These are phyloP conservation scores for Leishmania mexicana DNA, from an alignment of 208 protist genomes.

Conservation along the genomic window DNA sequence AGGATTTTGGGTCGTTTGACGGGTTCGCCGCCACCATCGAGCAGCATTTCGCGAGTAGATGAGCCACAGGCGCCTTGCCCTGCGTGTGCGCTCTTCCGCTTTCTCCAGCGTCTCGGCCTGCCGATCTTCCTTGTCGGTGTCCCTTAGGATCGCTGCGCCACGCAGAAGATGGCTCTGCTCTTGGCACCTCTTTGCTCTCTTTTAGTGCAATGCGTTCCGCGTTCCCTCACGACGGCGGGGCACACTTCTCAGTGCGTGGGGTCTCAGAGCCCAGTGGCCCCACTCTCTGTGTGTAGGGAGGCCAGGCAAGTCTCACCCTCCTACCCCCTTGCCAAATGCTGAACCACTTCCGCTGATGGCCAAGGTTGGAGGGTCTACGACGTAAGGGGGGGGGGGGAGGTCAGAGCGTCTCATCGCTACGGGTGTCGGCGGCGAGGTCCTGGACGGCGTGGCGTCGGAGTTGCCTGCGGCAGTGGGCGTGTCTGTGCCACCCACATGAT, in stretches of 20 bases:
- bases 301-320: background rate
- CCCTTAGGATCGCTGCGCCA: background rate
- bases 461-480: too few species aligned
- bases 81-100: background rate
- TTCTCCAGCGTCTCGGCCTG: background rate
- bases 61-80: background rate
- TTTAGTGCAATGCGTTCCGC: background rate
- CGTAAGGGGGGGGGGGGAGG: too few species aligned
- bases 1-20: constrained; percentile 26
- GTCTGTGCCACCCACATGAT: too few species aligned
- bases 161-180: background rate
- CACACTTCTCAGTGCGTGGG: background rate
- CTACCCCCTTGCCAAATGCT: background rate
- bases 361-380: background rate
- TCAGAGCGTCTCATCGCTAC: too few species aligned
- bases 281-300: background rate
- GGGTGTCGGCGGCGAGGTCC: too few species aligned
- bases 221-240: background rate
- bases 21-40: constrained; percentile 25
- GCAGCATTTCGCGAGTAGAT: constrained; percentile 10
- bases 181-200: background rate
- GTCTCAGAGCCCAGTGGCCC: background rate
- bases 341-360: background rate
- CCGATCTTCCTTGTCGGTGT: background rate
- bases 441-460: too few species aligned